These are phyloP conservation scores for Rhizophora apiculata DNA, from an alignment of 345 rosid genomes.

Conservation along the genomic window DNA sequence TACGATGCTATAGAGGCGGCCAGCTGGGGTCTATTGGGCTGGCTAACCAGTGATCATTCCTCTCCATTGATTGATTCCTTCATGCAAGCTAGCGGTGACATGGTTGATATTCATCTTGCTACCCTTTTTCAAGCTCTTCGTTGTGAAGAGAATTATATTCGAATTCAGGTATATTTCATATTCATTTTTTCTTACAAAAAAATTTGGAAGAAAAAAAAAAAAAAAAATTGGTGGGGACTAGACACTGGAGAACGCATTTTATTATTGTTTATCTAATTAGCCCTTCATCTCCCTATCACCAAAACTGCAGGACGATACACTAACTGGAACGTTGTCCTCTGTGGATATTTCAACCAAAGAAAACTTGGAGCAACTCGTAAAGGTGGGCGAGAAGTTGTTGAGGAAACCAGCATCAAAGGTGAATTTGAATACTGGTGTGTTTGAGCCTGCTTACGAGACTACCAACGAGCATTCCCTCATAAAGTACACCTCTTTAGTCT, in stretches of 20 bases:
- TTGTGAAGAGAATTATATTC: constrained; percentile 25
- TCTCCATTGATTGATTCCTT: constrained; percentile 26
- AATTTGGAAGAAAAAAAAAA: too few relatives aligned
- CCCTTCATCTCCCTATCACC: too few relatives aligned
- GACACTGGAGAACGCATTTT: too few relatives aligned
- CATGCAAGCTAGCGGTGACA: constrained; percentile 28
- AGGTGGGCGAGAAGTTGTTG: constrained; percentile 27
- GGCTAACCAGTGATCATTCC: constrained; percentile 19
- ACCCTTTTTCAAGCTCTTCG: constrained; percentile 25
- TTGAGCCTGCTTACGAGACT: constrained; percentile 11
- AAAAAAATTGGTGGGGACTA: background rate
- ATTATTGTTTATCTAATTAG: too few relatives aligned
- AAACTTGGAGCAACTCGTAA: constrained; percentile 26
- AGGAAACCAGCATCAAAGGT: constrained; percentile 40
- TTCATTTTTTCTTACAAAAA: background rate
- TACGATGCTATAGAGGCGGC: constrained; percentile 25
- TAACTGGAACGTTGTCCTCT: constrained; percentile 21
- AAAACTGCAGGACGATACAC: constrained; percentile 26
- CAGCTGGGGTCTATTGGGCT: constrained; percentile 33
- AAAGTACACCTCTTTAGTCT: constrained; percentile 8
- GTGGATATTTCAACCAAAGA: constrained; percentile 26
- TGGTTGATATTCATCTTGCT: constrained; percentile 30
- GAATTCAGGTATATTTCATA: constrained; percentile 20
- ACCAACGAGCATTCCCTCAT: constrained; percentile 37
- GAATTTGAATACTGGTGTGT: constrained; percentile 28